Conservation (phyloP, 257 asterid species). For the Leonotis leonurus region DNA sequence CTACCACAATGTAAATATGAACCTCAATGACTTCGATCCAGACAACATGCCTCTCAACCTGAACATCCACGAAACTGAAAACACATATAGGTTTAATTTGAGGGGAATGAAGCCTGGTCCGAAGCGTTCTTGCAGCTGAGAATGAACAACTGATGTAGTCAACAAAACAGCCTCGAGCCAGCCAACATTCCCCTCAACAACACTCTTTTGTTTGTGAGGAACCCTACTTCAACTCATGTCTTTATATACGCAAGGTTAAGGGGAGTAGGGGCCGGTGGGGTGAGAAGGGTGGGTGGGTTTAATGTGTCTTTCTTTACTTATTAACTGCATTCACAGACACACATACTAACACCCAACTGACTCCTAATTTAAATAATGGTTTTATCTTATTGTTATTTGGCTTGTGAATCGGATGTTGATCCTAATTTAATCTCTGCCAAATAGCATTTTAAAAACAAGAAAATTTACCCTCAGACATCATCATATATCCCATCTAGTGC, state of each 20-base stretch:
- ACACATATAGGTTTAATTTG: conserved; percentile 16
- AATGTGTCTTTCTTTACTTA: conserved; percentile 12
- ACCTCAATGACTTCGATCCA: conserved; percentile 53
- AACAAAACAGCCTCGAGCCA: conserved; percentile 55
- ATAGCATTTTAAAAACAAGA: conserved; percentile 2
- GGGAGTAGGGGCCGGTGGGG: not conserved
- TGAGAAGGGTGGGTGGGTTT: not conserved
- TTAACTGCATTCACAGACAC: conserved; percentile 29
- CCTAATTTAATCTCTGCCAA: conserved; percentile 31
- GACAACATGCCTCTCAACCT: conserved; percentile 55
- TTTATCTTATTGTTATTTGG: not conserved
- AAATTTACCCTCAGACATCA: not conserved
- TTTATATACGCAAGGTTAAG: conserved; percentile 18
- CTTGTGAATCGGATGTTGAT: conserved; percentile 41
- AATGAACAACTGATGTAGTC: too few relatives aligned
- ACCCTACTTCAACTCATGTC: conserved; percentile 22
- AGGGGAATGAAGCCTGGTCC: conserved; percentile 96
- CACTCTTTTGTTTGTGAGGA: not conserved
- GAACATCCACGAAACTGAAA: conserved; percentile 15
- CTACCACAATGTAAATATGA: not conserved
- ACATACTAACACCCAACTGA: conserved; percentile 37
- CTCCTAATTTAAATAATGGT: conserved; percentile 11
- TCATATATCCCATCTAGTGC: conserved; percentile 13
- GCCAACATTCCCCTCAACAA: conserved; percentile 76
- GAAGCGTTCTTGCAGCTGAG: conserved; percentile 26